phyloP scores from a whole-genome alignment of 1,139 yeast species.

The Hemisphaericaspora lyxosophila region DNA sequence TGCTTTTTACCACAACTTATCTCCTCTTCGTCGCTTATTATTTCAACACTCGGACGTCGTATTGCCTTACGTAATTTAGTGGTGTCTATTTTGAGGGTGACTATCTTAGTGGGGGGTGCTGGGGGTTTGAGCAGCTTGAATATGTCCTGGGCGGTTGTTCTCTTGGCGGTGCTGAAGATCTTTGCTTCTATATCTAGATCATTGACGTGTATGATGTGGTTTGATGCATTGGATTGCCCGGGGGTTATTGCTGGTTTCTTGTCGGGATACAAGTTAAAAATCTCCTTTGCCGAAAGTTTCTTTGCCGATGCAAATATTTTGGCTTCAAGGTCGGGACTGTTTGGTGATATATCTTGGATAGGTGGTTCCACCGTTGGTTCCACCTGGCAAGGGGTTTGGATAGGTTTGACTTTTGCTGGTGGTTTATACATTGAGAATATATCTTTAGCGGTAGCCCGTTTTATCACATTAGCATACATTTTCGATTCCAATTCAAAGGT shows the following conservation, averaged over 20 bases:
- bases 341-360: neutral
- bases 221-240: neutral
- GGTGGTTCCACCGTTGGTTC: neutral
- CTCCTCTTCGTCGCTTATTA: neutral
- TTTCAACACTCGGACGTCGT: neutral
- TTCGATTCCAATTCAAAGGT: constrained; percentile 33
- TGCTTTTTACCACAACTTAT: constrained; percentile 4
- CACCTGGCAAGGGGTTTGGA: neutral
- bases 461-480: constrained; percentile 21
- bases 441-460: constrained; percentile 33
- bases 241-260: neutral
- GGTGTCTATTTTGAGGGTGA: constrained; percentile 3
- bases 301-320: constrained; percentile 2
- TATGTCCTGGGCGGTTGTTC: constrained; percentile 25
- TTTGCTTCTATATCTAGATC: constrained; percentile 8
- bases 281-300: constrained; percentile 3
- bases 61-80: neutral
- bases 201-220: neutral
- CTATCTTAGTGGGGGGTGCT: constrained; percentile 1
- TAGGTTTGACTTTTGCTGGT: neutral
- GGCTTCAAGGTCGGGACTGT: neutral
- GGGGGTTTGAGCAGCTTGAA: constrained; percentile 14
- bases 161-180: constrained; percentile 16
- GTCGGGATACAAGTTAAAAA: neutral
- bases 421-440: constrained; percentile 23